phyloP scores from a whole-genome alignment of 805 yeast species.

The Kodamaea restingae region DNA sequence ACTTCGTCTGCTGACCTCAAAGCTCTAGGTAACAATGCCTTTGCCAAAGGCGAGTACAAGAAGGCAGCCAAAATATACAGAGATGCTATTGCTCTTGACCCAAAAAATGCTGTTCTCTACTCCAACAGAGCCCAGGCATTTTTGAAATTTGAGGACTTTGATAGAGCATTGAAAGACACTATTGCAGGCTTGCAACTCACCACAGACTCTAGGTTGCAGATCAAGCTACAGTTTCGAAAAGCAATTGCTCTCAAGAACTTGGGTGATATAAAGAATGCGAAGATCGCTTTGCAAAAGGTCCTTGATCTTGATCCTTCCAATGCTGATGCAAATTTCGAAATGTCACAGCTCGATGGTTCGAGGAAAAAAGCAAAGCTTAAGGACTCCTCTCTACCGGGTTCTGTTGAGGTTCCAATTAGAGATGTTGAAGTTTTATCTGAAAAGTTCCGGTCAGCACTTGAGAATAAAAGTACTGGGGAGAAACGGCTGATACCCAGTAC shows the following conservation, averaged over 20 bases:
- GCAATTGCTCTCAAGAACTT: slow-evolving; percentile 38
- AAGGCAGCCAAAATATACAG: slow-evolving; percentile 53
- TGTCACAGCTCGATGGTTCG: slow-evolving; percentile 14
- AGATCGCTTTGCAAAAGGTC: slow-evolving; percentile 30
- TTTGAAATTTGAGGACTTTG: slow-evolving; percentile 47
- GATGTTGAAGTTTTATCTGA: slow-evolving; percentile 44
- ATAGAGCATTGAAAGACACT: slow-evolving; percentile 48
- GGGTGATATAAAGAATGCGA: slow-evolving; percentile 21
- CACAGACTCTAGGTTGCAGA: slow-evolving; percentile 27
- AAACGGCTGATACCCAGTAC: neutral
- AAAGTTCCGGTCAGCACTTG: slow-evolving; percentile 18
- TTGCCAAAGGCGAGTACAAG: slow-evolving; percentile 38
- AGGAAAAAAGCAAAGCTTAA: slow-evolving; percentile 12
- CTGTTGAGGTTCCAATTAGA: slow-evolving; percentile 28
- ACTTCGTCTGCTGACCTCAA: slow-evolving; percentile 30
- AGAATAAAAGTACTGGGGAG: neutral
- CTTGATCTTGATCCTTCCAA: slow-evolving; percentile 41
- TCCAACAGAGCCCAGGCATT: slow-evolving; percentile 72
- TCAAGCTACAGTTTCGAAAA: slow-evolving; percentile 52
- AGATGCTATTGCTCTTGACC: slow-evolving; percentile 50
- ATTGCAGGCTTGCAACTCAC: slow-evolving; percentile 41
- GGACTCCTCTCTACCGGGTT: neutral
- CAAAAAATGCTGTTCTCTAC: slow-evolving; percentile 50
- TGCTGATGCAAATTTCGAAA: slow-evolving; percentile 33
- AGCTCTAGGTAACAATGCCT: slow-evolving; percentile 51